phyloP scores from a whole-genome alignment of 116 monocot species.

The Dioscorea cayenensis region DNA sequence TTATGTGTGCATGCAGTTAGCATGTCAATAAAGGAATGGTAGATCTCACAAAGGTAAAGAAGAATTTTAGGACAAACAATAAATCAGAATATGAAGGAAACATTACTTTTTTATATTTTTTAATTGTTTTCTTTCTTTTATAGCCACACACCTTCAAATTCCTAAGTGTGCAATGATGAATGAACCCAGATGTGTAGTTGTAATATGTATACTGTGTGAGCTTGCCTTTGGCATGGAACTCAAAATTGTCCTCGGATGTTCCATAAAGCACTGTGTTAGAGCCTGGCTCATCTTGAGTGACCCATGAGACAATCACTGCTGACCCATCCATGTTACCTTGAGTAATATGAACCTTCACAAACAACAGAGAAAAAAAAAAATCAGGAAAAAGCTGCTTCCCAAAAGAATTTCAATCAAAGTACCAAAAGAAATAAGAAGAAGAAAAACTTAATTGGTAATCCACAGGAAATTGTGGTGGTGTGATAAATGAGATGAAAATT shows the following conservation, averaged over 20 bases:
- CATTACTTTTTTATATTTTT: too few species aligned
- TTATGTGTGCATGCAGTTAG: too few species aligned
- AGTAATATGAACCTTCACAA: constrained; percentile 69
- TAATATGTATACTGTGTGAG: constrained; percentile 41
- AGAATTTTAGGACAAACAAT: too few species aligned
- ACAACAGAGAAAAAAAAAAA: not conserved
- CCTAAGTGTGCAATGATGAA: constrained; percentile 71
- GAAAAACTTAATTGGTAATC: too few species aligned
- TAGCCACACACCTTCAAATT: constrained; percentile 35
- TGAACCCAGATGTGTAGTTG: constrained; percentile 82
- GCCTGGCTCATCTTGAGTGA: constrained; percentile 49
- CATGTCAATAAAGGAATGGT: too few species aligned
- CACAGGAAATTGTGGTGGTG: not conserved
- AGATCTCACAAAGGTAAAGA: too few species aligned
- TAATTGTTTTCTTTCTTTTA: too few species aligned
- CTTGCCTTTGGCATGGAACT: constrained; percentile 27
- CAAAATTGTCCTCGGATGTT: constrained; percentile 32
- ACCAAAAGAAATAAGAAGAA: too few species aligned
- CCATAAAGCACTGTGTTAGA: constrained; percentile 56
- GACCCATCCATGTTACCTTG: constrained; percentile 61
- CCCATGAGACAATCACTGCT: constrained; percentile 70
- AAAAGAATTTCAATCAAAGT: too few species aligned
- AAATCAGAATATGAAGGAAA: too few species aligned
- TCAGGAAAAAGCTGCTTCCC: not conserved
- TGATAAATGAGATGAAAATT: not conserved